A percentile compares a stretch with the other conserved stretches of the same genome.
Evolutionary conservation across 139 green algal species (phyloP).

Genomic region (Chlorella sp.): DNA sequence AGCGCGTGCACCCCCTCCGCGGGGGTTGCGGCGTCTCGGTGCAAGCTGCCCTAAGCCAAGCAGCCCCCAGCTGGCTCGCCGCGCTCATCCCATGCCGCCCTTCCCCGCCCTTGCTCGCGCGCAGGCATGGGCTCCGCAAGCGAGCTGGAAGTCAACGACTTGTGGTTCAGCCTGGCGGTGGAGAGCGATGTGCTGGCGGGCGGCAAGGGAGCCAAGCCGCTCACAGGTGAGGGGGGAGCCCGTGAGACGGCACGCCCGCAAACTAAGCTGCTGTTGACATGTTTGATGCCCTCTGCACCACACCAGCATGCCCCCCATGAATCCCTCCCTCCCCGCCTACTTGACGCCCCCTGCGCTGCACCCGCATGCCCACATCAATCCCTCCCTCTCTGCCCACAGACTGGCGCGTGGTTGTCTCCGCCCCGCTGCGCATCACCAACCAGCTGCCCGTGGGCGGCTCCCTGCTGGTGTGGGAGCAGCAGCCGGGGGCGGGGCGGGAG

Average conservation of each 20-base stretch:
- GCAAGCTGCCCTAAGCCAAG: too few species aligned
- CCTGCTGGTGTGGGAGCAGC: constrained; percentile 72
- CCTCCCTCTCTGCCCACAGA: constrained; percentile 50
- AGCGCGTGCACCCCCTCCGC: too few species aligned
- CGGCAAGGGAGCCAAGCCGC: not conserved
- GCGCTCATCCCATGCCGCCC: too few species aligned
- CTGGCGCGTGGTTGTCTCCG: constrained; percentile 72
- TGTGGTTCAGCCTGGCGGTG: constrained; percentile 73
- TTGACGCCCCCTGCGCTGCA: not conserved
- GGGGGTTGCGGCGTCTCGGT: too few species aligned
- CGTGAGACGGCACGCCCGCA: too few species aligned
- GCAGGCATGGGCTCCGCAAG: constrained; percentile 19
- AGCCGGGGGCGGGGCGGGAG: not conserved
- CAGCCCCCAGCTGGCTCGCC: too few species aligned
- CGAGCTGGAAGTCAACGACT: constrained; percentile 9
- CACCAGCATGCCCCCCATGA: too few species aligned
- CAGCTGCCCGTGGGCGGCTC: constrained; percentile 71
- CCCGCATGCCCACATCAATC: not conserved
- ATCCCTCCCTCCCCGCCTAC: not conserved
- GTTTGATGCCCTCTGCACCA: not conserved
- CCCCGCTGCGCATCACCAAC: constrained; percentile 82
- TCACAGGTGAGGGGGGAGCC: not conserved
- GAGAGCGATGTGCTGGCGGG: constrained; percentile 53
- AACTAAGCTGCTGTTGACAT: not conserved
- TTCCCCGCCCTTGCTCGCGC: too few species aligned